Evolutionary conservation across 228 moss, liverwort and hornwort genomes (phyloP).

Genomic region (Sphagnum magellanicum): DNA sequence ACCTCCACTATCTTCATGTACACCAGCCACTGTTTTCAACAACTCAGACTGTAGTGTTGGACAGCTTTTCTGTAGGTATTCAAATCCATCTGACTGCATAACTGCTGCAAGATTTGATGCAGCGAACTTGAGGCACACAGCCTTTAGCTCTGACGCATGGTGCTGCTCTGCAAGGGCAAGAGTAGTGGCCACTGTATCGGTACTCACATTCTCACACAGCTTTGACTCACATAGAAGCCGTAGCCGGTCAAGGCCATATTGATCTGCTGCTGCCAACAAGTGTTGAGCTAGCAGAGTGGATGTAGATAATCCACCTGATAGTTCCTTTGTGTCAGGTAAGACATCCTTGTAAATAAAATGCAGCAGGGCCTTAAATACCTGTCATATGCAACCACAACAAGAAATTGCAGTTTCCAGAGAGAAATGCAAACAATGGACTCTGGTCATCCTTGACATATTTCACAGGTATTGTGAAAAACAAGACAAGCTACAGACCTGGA

Average conservation of each 20-base stretch:
- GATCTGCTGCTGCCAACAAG: slow-evolving; percentile 45
- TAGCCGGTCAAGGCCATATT: slow-evolving; percentile 49
- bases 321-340: slow-evolving; percentile 33
- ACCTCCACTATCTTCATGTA: slow-evolving; percentile 40
- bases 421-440: too few species aligned
- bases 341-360: slow-evolving; percentile 46
- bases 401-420: too few species aligned
- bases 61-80: slow-evolving; percentile 51
- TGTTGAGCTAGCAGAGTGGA: slow-evolving; percentile 57
- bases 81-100: slow-evolving; percentile 55
- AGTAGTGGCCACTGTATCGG: slow-evolving; percentile 51
- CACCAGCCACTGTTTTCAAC: slow-evolving; percentile 47
- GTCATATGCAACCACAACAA: too few species aligned
- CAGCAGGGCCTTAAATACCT: slow-evolving; percentile 28
- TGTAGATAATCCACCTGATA: slow-evolving; percentile 21
- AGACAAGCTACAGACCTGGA: too few species aligned
- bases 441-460: too few species aligned
- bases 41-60: slow-evolving; percentile 47
- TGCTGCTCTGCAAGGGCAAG: slow-evolving; percentile 59
- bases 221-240: slow-evolving; percentile 49
- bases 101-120: slow-evolving; percentile 49
- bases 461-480: too few species aligned
- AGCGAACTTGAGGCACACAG: slow-evolving; percentile 48
- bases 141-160: slow-evolving; percentile 47
- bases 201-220: slow-evolving; percentile 51